Percentiles rank a stretch among this genome's conserved stretches.
These are phyloP conservation scores for Quercus agrifolia DNA, from an alignment of 306 rosid genomes.

Conservation along the genomic window DNA sequence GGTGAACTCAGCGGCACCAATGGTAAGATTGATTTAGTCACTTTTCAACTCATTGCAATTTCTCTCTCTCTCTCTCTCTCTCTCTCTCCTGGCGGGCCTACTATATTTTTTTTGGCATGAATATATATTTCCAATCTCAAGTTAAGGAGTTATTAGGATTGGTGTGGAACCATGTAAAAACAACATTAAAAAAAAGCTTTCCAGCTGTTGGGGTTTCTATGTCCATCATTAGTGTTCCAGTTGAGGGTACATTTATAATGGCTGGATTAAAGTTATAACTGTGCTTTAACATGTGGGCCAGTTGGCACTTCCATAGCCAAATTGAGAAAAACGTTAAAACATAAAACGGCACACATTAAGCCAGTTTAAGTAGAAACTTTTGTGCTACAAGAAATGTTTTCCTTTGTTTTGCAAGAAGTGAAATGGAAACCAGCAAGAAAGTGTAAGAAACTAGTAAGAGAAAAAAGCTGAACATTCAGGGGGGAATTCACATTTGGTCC, in stretches of 20 bases:
- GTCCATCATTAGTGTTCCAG: slow-evolving; percentile 4
- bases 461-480: too few species aligned
- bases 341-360: not conserved
- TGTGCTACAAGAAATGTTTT: not conserved
- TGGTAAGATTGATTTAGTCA: not conserved
- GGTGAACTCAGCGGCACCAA: not conserved
- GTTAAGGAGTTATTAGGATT: not conserved
- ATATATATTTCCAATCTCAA: not conserved
- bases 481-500: not conserved
- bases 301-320: not conserved
- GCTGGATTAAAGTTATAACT: not conserved
- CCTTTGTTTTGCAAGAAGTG: not conserved
- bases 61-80: not conserved
- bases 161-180: not conserved
- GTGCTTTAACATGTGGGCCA: not conserved
- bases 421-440: slow-evolving; percentile 33
- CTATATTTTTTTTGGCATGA: not conserved
- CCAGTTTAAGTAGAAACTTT: slow-evolving; percentile 3
- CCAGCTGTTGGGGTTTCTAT: slow-evolving; percentile 17
- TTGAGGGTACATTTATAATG: not conserved
- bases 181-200: not conserved
- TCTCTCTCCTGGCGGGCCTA: too few species aligned
- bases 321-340: not conserved
- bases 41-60: not conserved
- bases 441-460: not conserved